Conservation (phyloP, 2,329 filamentous ascomycete species). For the Epichloe brachyelytri region DNA sequence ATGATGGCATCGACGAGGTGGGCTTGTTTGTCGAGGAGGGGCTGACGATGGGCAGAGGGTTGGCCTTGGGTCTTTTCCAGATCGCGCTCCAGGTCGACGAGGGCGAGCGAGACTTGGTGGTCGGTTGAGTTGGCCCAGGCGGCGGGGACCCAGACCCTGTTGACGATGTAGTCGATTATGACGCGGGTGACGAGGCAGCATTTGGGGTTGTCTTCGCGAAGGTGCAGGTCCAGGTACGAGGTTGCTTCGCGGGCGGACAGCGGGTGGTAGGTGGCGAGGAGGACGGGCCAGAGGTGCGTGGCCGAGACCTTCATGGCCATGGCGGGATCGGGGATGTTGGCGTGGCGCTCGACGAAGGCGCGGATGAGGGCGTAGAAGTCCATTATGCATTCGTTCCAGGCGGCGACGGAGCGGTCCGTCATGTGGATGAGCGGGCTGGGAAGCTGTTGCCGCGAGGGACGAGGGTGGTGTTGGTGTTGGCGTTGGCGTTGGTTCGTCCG, state of each 20-base stretch:
- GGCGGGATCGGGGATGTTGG: slow-evolving; percentile 18
- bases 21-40: slow-evolving; percentile 26
- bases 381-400: slow-evolving; percentile 24
- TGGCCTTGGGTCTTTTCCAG: slow-evolving; percentile 24
- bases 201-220: slow-evolving; percentile 26
- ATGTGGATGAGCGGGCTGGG: slow-evolving; percentile 21
- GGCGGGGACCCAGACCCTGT: slow-evolving; percentile 25
- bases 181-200: slow-evolving; percentile 30
- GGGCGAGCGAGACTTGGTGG: slow-evolving; percentile 19
- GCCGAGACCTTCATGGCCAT: slow-evolving; percentile 15
- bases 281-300: slow-evolving; percentile 23
- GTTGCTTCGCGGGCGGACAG: slow-evolving; percentile 25
- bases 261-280: slow-evolving; percentile 24
- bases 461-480: neutral
- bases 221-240: slow-evolving; percentile 28
- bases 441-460: slow-evolving; percentile 11
- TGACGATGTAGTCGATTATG: slow-evolving; percentile 29
- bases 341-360: slow-evolving; percentile 22
- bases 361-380: slow-evolving; percentile 24
- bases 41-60: slow-evolving; percentile 23
- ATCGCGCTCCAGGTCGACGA: slow-evolving; percentile 24
- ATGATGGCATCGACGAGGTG: slow-evolving; percentile 26
- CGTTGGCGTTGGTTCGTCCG: neutral
- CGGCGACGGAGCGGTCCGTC: slow-evolving; percentile 20
- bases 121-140: slow-evolving; percentile 27